Conservation (phyloP, 2,329 filamentous ascomycete genomes). For the Arthroderma sp. region DNA sequence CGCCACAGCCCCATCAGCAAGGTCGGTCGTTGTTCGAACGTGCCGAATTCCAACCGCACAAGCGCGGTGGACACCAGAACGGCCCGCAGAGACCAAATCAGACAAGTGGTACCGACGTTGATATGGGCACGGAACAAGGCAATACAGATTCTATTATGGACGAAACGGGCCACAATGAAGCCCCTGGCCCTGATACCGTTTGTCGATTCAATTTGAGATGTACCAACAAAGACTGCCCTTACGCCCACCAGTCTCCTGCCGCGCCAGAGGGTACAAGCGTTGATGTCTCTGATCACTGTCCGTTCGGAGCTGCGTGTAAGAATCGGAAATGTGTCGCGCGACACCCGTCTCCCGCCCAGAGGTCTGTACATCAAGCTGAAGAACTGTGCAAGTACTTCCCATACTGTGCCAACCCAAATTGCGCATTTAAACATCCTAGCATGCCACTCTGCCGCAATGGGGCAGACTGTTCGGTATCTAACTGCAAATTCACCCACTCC, state of each 20-base stretch:
- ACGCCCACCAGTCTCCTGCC: conserved; percentile 85
- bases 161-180: conserved; percentile 21
- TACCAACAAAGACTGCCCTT: conserved; percentile 79
- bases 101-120: conserved; percentile 13
- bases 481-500: conserved; percentile 83
- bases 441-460: conserved; percentile 87
- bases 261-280: conserved; percentile 64
- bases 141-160: conserved; percentile 23
- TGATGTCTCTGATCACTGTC: conserved; percentile 68
- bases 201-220: conserved; percentile 87
- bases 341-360: conserved; percentile 81
- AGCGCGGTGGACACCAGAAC: conserved; percentile 2
- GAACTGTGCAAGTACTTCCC: conserved; percentile 85
- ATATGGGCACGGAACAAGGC: conserved; percentile 25
- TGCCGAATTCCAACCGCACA: conserved; percentile 36
- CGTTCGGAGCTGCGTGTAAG: conserved; percentile 82
- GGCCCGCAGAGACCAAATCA: conserved; percentile 4
- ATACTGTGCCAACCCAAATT: conserved; percentile 76
- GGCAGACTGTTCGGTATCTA: conserved; percentile 64
- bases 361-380: conserved; percentile 63
- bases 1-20: conserved; percentile 27
- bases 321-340: conserved; percentile 87
- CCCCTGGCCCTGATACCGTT: conserved; percentile 50
- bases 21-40: conserved; percentile 62
- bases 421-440: conserved; percentile 76